phyloP scores from a whole-genome alignment of 2,329 filamentous ascomycete species.

The Talaromyces sp. region DNA sequence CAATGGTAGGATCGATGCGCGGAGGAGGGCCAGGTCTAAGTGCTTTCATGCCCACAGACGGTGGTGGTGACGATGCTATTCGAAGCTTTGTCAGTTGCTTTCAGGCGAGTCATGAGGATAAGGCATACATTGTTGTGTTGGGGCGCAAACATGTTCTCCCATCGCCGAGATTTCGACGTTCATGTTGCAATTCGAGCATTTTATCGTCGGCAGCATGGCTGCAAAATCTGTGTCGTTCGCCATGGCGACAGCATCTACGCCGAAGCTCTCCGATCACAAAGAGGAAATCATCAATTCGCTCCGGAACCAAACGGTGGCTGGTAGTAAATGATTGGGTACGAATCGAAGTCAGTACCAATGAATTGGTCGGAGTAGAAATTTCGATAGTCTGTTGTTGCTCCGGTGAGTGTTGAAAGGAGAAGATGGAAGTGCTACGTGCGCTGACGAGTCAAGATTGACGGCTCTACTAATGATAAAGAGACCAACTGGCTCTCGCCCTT shows the following conservation, averaged over 20 bases:
- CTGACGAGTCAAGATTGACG: conserved; percentile 5
- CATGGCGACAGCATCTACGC: conserved; percentile 26
- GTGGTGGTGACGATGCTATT: conserved; percentile 27
- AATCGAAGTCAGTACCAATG: conserved; percentile 1
- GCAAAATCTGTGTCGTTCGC: conserved; percentile 54
- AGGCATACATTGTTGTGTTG: conserved; percentile 28
- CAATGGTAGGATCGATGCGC: conserved; percentile 55
- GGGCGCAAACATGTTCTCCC: conserved; percentile 74
- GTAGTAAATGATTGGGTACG: background rate
- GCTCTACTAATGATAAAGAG: conserved; percentile 5
- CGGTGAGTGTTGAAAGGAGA: background rate
- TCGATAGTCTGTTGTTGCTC: conserved; percentile 8
- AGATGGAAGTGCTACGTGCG: background rate
- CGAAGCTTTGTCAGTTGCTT: conserved; percentile 22
- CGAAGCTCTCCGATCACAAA: conserved; percentile 14
- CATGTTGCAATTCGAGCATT: conserved; percentile 75
- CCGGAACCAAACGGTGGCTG: background rate
- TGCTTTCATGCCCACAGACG: conserved; percentile 32
- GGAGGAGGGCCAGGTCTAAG: conserved; percentile 50
- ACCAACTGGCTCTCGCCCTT: conserved; percentile 4
- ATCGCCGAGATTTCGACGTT: conserved; percentile 81
- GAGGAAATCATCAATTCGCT: conserved; percentile 13
- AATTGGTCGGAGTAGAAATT: conserved; percentile 10
- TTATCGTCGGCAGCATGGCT: conserved; percentile 75
- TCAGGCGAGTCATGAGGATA: conserved; percentile 7